A percentile compares a stretch with the other conserved stretches of the same genome.
Conservation (phyloP, 441 rosid species). For the Adansonia gregorii region DNA sequence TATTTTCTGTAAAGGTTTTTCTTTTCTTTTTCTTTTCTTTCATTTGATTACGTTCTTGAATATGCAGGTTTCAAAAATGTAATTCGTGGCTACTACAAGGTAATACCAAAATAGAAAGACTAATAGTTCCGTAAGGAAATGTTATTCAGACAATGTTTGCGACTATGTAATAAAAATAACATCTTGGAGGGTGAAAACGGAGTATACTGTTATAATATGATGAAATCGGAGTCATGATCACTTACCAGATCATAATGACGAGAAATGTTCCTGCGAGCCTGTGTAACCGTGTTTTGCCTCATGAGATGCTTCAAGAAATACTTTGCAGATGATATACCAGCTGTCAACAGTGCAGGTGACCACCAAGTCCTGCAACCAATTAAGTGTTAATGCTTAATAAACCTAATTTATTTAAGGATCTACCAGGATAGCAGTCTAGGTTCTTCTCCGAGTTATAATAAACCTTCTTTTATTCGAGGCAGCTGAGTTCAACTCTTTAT, state of each 20-base stretch:
- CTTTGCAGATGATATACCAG: slow-evolving; percentile 68
- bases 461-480: slow-evolving; percentile 61
- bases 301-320: slow-evolving; percentile 66
- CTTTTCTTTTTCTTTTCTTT: too few species aligned
- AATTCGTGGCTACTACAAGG: too few species aligned
- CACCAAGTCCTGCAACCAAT: slow-evolving; percentile 75
- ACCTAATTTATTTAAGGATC: neutral
- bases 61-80: too few species aligned
- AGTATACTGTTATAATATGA: neutral
- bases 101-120: too few species aligned
- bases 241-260: slow-evolving; percentile 89
- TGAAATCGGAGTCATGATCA: neutral
- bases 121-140: neutral
- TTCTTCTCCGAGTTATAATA: neutral
- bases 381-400: neutral
- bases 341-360: slow-evolving; percentile 78
- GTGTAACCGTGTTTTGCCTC: slow-evolving; percentile 75
- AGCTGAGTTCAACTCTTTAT: slow-evolving; percentile 50
- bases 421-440: neutral
- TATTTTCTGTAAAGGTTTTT: too few species aligned
- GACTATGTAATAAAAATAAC: too few species aligned
- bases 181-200: neutral
- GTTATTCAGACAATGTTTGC: neutral
- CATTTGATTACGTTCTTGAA: too few species aligned
- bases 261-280: slow-evolving; percentile 91